phyloP scores from a whole-genome alignment of 768 basidiomycete species.

The Nidularia pulvinata region DNA sequence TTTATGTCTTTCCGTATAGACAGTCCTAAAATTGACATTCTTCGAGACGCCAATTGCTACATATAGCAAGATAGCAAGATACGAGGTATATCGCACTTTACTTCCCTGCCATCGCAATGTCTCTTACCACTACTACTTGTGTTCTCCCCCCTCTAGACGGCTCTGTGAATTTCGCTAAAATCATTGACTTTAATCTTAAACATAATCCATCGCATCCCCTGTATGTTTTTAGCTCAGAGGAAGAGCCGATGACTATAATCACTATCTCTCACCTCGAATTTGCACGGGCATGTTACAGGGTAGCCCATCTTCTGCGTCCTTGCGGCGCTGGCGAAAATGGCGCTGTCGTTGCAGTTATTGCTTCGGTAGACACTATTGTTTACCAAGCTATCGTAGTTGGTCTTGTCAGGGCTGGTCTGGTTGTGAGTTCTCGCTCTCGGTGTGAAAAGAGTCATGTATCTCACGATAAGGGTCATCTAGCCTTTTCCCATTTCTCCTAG shows the following conservation, averaged over 20 bases:
- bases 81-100: not conserved
- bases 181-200: slow-evolving; percentile 28
- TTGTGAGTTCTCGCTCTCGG: slow-evolving; percentile 16
- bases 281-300: slow-evolving; percentile 40
- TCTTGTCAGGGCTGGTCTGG: slow-evolving; percentile 28
- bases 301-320: slow-evolving; percentile 36
- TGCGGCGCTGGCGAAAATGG: slow-evolving; percentile 23
- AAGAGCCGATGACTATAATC: slow-evolving; percentile 9
- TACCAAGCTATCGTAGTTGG: slow-evolving; percentile 41
- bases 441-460: not conserved
- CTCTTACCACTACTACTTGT: not conserved
- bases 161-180: slow-evolving; percentile 25
- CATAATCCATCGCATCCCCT: slow-evolving; percentile 26
- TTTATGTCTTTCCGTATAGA: too few relatives aligned
- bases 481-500: slow-evolving; percentile 39
- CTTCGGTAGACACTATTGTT: slow-evolving; percentile 27
- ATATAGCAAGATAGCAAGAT: too few relatives aligned
- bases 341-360: slow-evolving; percentile 32
- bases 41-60: too few relatives aligned
- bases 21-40: too few relatives aligned
- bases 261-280: slow-evolving; percentile 40
- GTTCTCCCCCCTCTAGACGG: slow-evolving; percentile 25
- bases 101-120: not conserved
- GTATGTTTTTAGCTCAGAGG: slow-evolving; percentile 24
- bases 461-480: slow-evolving; percentile 11